Base-by-base conservation (phyloP, 345 rosid species). In the Lumnitzera racemosa region DNA sequence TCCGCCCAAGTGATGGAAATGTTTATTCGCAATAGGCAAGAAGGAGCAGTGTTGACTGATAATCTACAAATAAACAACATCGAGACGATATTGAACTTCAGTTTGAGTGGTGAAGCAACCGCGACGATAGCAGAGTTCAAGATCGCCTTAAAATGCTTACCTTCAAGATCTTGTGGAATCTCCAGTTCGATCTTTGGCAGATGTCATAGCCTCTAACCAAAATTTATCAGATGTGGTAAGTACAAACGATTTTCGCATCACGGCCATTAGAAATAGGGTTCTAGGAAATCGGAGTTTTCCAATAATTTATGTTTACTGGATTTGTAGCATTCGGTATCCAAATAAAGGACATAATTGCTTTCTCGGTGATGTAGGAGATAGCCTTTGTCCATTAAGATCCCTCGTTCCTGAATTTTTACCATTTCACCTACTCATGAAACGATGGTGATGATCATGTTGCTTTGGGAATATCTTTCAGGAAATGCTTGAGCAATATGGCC, bases 21-120 rank as follows among this genome's bases (percentile, higher is more conserved):
- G 27, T 14, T 0, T 13, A 24, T 50, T 4, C n/a, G 3, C 17
- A 48, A 11, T 17, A 86, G 92, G 69, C 72, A 71, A 65, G 46
- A 53, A 66, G 87, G 90, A 5, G 90, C 87, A 17, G 29, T 70
- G 46, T 25, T 89, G 49, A 63, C 79, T 15, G 83, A 84, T 61
- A 49, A 76, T 61, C 67, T 86, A 47, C 57, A 59, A 41, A 79
- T 84, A 58, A 70, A 71, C 68, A 77, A 83, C 80, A 57, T 77
- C 0, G 68, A 74, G 50, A 63, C 49, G 11, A 76, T 74, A 29
- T 15, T 64, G 36, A 58, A 76, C 47, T 12, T 46, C 46, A 13
- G 1, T 27, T 7, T 10, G 0, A 65, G 76, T 7, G 59, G 71
- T 0, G 71, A 74, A 70, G 52, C 56, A 15, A 16, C 47, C 13